Base-by-base conservation (phyloP, 768 basidiomycete genomes). In the Hirschioporus abietinus region DNA sequence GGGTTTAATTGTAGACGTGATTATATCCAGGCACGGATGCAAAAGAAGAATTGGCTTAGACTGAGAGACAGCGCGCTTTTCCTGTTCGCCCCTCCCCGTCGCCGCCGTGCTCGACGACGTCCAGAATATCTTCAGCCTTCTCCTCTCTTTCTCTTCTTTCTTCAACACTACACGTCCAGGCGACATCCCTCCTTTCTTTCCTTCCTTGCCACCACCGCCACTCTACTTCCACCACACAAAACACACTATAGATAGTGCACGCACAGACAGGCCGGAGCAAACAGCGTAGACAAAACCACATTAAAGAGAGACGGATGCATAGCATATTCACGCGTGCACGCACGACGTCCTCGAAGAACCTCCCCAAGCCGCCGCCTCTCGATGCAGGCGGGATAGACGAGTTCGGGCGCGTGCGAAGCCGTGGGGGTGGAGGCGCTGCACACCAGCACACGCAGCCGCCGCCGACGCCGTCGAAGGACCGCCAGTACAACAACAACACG, bases 241-340 rank as follows among this genome's bases (percentile, higher is more conserved):
- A n/a, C n/a, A n/a, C n/a, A n/a, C n/a, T n/a, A n/a, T n/a, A n/a
- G n/a, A n/a, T n/a, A n/a, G n/a, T n/a, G n/a, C n/a, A n/a, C n/a
- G n/a, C n/a, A n/a, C n/a, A n/a, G n/a, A n/a, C n/a, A n/a, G n/a
- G n/a, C n/a, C n/a, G n/a, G n/a, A n/a, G n/a, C n/a, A n/a, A n/a
- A n/a, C n/a, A n/a, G n/a, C n/a, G n/a, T n/a, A n/a, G n/a, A n/a
- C n/a, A n/a, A n/a, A n/a, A n/a, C n/a, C n/a, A n/a, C n/a, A n/a
- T n/a, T n/a, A 10, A 12, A 10, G 42, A 52, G 8, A 30, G 30
- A 15, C 42, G 42, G 78, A 90, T 91, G 89, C 88, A 84, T 80
- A 88, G 86, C 76, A 74, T 90, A 78, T 91, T 91, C 78, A 89
- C 89, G 75, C 86, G 89, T 71, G 74, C 86, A 69, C 84, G 89